phyloP scores from a whole-genome alignment of 257 asterid species.

The Schizonepeta tenuifolia region DNA sequence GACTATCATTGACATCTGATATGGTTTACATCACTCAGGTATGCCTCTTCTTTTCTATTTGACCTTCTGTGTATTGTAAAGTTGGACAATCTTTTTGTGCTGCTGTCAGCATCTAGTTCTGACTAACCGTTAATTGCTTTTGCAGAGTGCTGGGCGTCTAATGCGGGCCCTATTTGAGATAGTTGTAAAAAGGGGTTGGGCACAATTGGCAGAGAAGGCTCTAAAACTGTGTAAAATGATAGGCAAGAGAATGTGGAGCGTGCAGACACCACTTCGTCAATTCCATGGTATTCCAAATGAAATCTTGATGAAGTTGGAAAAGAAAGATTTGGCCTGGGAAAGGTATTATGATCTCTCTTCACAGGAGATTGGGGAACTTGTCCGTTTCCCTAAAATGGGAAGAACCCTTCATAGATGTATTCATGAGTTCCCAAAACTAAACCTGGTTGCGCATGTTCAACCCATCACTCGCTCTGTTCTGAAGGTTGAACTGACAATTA shows the following conservation, averaged over 20 bases:
- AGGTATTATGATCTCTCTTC: slow-evolving; percentile 63
- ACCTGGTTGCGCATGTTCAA: slow-evolving; percentile 60
- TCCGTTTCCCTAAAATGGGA: slow-evolving; percentile 60
- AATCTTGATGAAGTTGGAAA: slow-evolving; percentile 59
- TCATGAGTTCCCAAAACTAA: slow-evolving; percentile 60
- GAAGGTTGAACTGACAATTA: slow-evolving; percentile 55
- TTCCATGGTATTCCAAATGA: slow-evolving; percentile 62
- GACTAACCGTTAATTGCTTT: slow-evolving; percentile 5
- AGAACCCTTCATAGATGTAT: slow-evolving; percentile 58
- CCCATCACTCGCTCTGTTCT: slow-evolving; percentile 65
- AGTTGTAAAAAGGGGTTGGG: slow-evolving; percentile 67
- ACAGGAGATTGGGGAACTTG: slow-evolving; percentile 65
- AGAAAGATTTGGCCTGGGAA: slow-evolving; percentile 71
- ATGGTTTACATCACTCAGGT: slow-evolving; percentile 70
- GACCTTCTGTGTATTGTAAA: neutral
- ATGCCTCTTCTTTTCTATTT: slow-evolving; percentile 21
- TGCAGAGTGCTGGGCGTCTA: slow-evolving; percentile 68
- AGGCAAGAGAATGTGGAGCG: slow-evolving; percentile 68
- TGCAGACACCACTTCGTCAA: slow-evolving; percentile 70
- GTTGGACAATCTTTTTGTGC: neutral
- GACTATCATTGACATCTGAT: slow-evolving; percentile 63
- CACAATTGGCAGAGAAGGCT: slow-evolving; percentile 66
- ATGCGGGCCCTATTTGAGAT: slow-evolving; percentile 71
- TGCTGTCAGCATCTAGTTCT: neutral
- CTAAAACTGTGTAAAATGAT: slow-evolving; percentile 63